Evolutionary conservation across 208 protist genomes (phyloP).

Genomic region (Acanthamoeba healyi): DNA sequence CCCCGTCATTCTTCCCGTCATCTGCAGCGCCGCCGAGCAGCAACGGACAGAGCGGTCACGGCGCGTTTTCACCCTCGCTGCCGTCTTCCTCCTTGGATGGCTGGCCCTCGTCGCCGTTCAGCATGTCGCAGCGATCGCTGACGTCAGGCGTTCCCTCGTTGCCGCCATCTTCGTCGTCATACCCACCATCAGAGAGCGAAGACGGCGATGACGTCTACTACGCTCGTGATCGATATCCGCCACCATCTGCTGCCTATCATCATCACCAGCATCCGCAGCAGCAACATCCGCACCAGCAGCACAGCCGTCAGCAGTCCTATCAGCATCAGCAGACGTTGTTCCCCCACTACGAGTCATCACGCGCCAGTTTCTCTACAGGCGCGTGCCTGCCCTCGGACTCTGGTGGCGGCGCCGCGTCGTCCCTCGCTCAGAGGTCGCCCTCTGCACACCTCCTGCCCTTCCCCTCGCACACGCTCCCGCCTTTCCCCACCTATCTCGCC

Average conservation of each 20-base stretch:
- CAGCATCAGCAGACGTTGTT: too few species aligned
- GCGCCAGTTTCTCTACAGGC: too few species aligned
- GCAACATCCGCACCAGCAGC: neutral
- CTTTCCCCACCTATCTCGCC: neutral
- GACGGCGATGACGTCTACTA: neutral
- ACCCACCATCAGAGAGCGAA: neutral
- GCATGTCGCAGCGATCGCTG: neutral
- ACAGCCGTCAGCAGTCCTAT: too few species aligned
- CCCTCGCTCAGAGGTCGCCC: neutral
- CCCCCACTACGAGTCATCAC: neutral
- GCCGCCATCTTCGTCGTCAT: neutral
- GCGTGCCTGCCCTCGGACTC: neutral
- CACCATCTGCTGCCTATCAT: neutral
- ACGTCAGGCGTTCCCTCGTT: neutral
- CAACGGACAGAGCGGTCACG: neutral
- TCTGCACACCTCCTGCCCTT: neutral
- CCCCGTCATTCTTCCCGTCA: neutral
- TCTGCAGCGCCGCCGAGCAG: neutral
- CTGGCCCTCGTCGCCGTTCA: neutral
- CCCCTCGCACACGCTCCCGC: conserved; percentile 2
- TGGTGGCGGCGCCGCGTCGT: neutral
- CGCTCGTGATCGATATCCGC: neutral
- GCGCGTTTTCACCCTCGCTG: too few species aligned
- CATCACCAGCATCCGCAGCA: neutral
- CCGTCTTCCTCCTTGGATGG: neutral